Base-by-base conservation (phyloP, 2,329 filamentous ascomycete species). In the Aureobasidium sp. region DNA sequence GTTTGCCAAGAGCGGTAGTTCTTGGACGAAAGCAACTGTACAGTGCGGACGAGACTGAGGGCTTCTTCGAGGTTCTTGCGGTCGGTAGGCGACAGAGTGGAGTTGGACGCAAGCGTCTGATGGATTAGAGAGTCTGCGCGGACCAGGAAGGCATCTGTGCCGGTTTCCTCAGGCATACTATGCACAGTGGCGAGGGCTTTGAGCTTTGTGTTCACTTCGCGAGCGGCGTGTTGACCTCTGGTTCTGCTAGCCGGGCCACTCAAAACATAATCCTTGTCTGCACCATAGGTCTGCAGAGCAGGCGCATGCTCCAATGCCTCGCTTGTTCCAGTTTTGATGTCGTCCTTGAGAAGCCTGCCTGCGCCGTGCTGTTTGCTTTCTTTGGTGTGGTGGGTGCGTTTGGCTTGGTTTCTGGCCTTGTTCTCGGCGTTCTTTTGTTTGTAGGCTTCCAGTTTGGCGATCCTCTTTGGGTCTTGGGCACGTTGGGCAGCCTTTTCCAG, bases 21-120 rank as follows among this genome's bases (percentile, higher is more conserved):
- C 5, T 57, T 42, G n/a, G 19, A 1, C 10, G 38, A 46, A 4
- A 57, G 53, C 27, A 57, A 19, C 2, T 46, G 53, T 3, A 42
- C 43, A 23, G 53, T 57, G 11, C 40, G 53, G 29, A 57, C 40
- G 21, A 57, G 53, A 17, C 38, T 45, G 29, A 57, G 53, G 8
- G 53, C 53, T 37, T 57, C 53, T 37, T 46, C 29, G 31, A 57
- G 53, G 17, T 46, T 57, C 53, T 57, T 46, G 15, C 53, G 38
- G 11, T 57, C 53, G 19, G 19, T 13, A 9, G 40, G 6, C 7
- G 40, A 57, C 9, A 57, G 29, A 3, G 21, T 11, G 13, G 51
- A 43, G 17, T 27, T 40, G 27, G 53, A 57, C 11, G 11, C 13
- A 21, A 57, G 53, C n/a, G 40, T 46, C n/a, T 57, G 35, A 13